Percentiles rank a stretch among this genome's conserved stretches.
These are phyloP conservation scores for Rutstroemia sp. DNA, from an alignment of 2,329 filamentous ascomycete genomes.

Conservation along the genomic window DNA sequence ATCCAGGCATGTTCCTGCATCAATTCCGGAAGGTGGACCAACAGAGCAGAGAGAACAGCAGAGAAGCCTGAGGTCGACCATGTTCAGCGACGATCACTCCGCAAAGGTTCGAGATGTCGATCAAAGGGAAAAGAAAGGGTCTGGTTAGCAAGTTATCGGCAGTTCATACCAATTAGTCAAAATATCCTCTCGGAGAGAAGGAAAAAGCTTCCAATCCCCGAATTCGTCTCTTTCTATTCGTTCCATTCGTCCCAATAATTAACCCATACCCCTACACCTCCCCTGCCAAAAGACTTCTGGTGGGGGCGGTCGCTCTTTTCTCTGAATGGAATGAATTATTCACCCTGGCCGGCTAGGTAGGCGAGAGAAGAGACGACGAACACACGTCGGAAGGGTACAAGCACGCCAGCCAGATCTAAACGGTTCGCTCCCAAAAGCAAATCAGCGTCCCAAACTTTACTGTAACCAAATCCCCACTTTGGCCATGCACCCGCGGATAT, in stretches of 20 bases:
- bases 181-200: neutral
- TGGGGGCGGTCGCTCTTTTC: too few relatives aligned
- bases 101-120: slow-evolving; percentile 3
- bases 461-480: neutral
- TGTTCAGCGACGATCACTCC: slow-evolving; percentile 4
- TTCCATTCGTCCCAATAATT: too few relatives aligned
- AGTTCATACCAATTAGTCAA: slow-evolving; percentile 9
- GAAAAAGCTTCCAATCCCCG: neutral
- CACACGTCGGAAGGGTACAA: neutral
- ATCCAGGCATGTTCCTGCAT: neutral
- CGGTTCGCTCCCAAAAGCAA: too few relatives aligned
- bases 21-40: neutral
- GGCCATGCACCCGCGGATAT: neutral
- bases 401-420: neutral
- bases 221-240: too few relatives aligned
- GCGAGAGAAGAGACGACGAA: neutral
- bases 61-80: neutral
- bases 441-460: too few relatives aligned
- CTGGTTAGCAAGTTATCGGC: neutral
- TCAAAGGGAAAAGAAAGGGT: neutral
- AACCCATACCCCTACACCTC: too few relatives aligned
- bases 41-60: neutral
- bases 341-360: neutral
- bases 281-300: too few relatives aligned
- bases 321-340: neutral